Conservation (phyloP, 495 filamentous ascomycete genomes). For the Hypoxylon intermedium region DNA sequence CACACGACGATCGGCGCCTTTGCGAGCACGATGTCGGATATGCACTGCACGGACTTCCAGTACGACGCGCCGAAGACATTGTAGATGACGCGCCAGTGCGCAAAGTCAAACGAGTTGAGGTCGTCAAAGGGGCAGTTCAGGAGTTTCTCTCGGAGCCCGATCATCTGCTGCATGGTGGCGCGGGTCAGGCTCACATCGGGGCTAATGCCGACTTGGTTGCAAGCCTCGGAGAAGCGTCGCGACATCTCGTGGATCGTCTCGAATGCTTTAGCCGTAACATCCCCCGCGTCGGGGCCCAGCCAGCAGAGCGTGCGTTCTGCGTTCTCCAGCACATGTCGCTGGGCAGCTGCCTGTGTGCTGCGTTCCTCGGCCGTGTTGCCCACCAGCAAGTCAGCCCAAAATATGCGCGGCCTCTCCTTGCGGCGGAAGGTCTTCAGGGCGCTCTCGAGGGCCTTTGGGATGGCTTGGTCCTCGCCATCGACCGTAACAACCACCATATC, state of each 20-base stretch:
- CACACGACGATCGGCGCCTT: conserved; percentile 21
- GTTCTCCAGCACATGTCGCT: conserved; percentile 22
- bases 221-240: conserved; percentile 13
- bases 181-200: not conserved
- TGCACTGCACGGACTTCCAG: conserved; percentile 25
- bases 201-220: conserved; percentile 12
- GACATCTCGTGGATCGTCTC: conserved; percentile 29
- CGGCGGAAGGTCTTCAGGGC: conserved; percentile 37
- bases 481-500: conserved; percentile 9
- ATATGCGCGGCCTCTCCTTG: conserved; percentile 27
- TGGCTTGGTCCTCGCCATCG: conserved; percentile 18
- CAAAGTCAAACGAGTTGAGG: conserved; percentile 26
- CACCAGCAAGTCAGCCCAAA: conserved; percentile 39
- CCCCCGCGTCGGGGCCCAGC: conserved; percentile 28
- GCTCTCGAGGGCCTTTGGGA: conserved; percentile 27
- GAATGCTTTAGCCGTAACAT: conserved; percentile 23
- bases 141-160: conserved; percentile 6
- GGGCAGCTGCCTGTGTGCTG: conserved; percentile 13
- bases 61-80: conserved; percentile 29
- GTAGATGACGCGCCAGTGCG: conserved; percentile 19
- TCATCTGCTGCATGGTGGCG: conserved; percentile 15
- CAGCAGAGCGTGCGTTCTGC: conserved; percentile 40
- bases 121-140: conserved; percentile 11
- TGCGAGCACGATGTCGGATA: conserved; percentile 35
- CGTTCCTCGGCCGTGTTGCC: conserved; percentile 35